Conservation (phyloP, 768 basidiomycete genomes). For the Tricholoma bakamatsutake region DNA sequence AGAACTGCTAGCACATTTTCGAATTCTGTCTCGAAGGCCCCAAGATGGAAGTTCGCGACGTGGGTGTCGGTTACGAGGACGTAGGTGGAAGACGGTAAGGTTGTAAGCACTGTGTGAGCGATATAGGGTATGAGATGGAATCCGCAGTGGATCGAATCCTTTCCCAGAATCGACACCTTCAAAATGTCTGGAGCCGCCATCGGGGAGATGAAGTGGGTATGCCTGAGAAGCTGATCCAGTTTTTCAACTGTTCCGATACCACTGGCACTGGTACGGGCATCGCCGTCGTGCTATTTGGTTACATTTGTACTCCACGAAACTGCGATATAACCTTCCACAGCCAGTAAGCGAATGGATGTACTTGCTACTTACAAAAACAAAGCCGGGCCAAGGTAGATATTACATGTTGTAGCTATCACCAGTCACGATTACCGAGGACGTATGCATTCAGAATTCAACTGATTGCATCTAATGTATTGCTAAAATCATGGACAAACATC, state of each 20-base stretch:
- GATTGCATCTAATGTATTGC: neutral
- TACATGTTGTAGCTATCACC: too few relatives aligned
- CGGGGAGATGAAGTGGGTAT: neutral
- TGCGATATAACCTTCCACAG: too few relatives aligned
- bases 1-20: conserved; percentile 28
- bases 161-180: conserved; percentile 81
- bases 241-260: neutral
- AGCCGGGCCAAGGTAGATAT: too few relatives aligned
- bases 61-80: conserved; percentile 91
- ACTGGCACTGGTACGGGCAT: too few relatives aligned
- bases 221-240: neutral
- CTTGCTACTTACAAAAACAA: too few relatives aligned
- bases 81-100: conserved; percentile 78
- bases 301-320: too few relatives aligned
- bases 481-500: neutral
- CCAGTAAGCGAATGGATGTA: too few relatives aligned
- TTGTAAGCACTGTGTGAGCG: conserved; percentile 60
- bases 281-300: too few relatives aligned
- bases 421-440: too few relatives aligned
- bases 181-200: conserved; percentile 52
- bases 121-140: conserved; percentile 91
- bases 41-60: conserved; percentile 76
- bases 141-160: conserved; percentile 87
- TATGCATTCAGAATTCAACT: too few relatives aligned
- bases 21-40: conserved; percentile 65